Base-by-base conservation (phyloP, 768 basidiomycete species). In the Leccinum pellstonianum region DNA sequence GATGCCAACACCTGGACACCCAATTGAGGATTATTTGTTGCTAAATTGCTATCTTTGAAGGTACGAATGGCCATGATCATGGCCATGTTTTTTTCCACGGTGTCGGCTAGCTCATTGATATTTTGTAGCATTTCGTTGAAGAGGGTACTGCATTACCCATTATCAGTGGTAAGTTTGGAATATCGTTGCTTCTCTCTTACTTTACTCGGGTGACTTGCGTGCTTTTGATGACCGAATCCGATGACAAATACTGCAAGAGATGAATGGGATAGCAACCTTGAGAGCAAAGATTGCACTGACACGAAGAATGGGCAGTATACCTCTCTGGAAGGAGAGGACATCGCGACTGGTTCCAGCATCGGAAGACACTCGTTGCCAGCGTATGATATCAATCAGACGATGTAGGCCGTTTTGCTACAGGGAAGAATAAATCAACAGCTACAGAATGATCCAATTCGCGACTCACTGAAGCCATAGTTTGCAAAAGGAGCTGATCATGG, bases 141-240 rank as follows among this genome's bases (percentile, higher is more conserved):
- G 5, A 86, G 73, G 1, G 74, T 73, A 55, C 83, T 84, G 57
- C 3, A 50, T 21, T 7, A 31, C 11, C 21, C 38, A 7, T 29
- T 1, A 48, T 69, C 31, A 67, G 66, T 51, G 55, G 25, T 29
- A 57, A 57, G n/a, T 33, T 41, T 1, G 15, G 7, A 12, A 43
- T 11, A 29, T 19, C 4, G 19, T 31, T 5, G 17, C 11, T 21
- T 6, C 37, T 4, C 0, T 62, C 79, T 53, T 66, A 85, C 85
- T 87, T 86, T 43, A 81, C 78, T 37, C 76, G 70, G 46, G 80
- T 78, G 17, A 70, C 75, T 25, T 85, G 62, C 1, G 81, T 86
- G 61, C 82, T 85, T 68, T 84, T 84, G 41, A 86, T 66, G 7
- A 88, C 79, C 52, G 81, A 80, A 19, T 84, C 81, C 9, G 86